Evolutionary conservation across 495 filamentous ascomycete species (phyloP).

Genomic region (Tuber aestivum): DNA sequence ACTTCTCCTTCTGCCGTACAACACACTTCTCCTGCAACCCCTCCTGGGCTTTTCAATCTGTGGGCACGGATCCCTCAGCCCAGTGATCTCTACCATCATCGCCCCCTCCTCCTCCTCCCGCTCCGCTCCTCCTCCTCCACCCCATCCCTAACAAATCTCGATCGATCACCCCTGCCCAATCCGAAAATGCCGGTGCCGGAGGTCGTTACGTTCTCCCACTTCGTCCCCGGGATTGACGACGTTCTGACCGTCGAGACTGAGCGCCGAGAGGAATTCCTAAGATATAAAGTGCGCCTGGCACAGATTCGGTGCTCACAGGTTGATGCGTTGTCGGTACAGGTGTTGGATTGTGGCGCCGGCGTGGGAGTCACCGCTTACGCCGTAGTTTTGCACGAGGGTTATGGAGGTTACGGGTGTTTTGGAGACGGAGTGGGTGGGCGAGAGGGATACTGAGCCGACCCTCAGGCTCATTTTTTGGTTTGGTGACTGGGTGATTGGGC

Average conservation of each 20-base stretch:
- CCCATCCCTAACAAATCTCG: not conserved
- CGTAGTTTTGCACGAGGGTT: conserved; percentile 7
- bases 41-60: conserved; percentile 7
- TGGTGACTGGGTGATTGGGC: not conserved
- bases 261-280: not conserved
- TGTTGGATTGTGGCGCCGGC: conserved; percentile 10
- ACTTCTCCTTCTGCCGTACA: conserved; percentile 8
- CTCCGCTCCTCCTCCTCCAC: not conserved
- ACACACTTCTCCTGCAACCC: conserved; percentile 5
- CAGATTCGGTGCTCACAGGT: conserved; percentile 7
- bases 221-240: not conserved
- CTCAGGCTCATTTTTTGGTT: not conserved
- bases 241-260: not conserved
- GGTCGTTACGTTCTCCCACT: conserved; percentile 8
- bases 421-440: conserved; percentile 8
- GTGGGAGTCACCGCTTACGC: conserved; percentile 10
- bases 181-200: conserved; percentile 41
- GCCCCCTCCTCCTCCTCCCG: too few relatives aligned
- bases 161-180: conserved; percentile 39
- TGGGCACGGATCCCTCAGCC: not conserved
- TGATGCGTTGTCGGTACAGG: not conserved
- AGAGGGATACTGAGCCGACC: conserved; percentile 9
- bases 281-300: conserved; percentile 14
- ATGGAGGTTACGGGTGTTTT: conserved; percentile 10
- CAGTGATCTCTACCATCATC: conserved; percentile 5